Evolutionary conservation across 169 alveolate genomes (phyloP).

Genomic region (Plasmodium fragile): DNA sequence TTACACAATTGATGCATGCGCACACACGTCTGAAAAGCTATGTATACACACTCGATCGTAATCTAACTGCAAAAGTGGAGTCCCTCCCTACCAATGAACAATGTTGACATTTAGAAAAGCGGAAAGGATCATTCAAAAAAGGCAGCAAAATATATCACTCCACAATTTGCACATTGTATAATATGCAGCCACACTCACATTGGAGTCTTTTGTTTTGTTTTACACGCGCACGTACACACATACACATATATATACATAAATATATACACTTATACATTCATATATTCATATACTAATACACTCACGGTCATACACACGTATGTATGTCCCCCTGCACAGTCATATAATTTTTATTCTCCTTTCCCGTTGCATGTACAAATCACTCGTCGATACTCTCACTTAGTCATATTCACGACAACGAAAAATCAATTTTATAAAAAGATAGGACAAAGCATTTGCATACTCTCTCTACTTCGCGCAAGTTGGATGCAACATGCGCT

Average conservation of each 20-base stretch:
- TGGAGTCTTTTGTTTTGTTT: conserved; percentile 10
- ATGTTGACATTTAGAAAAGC: not conserved
- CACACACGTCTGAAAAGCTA: not conserved
- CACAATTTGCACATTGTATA: not conserved
- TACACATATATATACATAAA: not conserved
- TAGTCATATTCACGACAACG: not conserved
- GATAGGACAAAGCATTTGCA: not conserved
- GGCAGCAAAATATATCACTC: conserved; percentile 13
- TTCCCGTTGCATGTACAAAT: not conserved
- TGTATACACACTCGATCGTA: not conserved
- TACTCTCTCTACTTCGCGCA: conserved; percentile 11
- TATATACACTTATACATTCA: not conserved
- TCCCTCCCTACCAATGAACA: not conserved
- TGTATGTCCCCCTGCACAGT: conserved; percentile 1
- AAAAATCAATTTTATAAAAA: not conserved
- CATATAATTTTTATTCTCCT: not conserved
- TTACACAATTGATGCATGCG: not conserved
- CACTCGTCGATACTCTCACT: not conserved
- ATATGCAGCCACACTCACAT: not conserved
- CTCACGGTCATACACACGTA: not conserved
- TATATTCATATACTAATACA: not conserved
- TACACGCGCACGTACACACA: not conserved
- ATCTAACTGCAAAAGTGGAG: not conserved
- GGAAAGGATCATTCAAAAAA: conserved; percentile 8
- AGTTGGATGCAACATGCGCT: not conserved